Conservation (phyloP, 352 stramenopile species). For the Phytophthora europaea region DNA sequence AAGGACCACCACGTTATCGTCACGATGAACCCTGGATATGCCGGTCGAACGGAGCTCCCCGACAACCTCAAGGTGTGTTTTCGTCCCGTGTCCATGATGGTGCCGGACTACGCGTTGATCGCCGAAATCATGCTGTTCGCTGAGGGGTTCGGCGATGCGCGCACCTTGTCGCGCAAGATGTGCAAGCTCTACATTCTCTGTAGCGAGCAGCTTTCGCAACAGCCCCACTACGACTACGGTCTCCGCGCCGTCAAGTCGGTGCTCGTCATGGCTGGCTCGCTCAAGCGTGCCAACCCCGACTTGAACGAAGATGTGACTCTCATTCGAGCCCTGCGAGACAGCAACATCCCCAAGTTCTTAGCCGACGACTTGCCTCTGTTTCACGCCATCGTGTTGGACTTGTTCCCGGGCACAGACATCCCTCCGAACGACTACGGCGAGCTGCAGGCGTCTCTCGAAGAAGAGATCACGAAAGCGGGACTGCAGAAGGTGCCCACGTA, state of each 20-base stretch:
- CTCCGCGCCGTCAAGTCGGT: constrained; percentile 94
- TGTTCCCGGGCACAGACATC: constrained; percentile 92
- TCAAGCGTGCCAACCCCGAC: constrained; percentile 85
- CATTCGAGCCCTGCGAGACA: constrained; percentile 91
- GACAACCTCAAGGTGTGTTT: constrained; percentile 98
- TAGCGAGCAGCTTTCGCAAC: constrained; percentile 94
- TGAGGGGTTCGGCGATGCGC: constrained; percentile 95
- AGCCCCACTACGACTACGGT: constrained; percentile 97
- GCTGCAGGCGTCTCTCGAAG: constrained; percentile 73
- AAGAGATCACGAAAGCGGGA: constrained; percentile 67
- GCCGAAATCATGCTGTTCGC: constrained; percentile 98
- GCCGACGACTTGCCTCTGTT: constrained; percentile 94
- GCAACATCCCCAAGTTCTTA: constrained; percentile 96
- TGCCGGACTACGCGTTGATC: constrained; percentile 96
- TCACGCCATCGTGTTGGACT: constrained; percentile 91
- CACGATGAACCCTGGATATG: constrained; percentile 98
- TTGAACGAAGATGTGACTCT: constrained; percentile 92
- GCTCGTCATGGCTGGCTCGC: constrained; percentile 92
- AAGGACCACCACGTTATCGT: constrained; percentile 98
- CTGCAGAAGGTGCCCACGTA: constrained; percentile 83
- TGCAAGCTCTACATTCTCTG: constrained; percentile 96
- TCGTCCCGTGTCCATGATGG: constrained; percentile 97
- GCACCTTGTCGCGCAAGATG: constrained; percentile 96
- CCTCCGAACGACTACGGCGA: constrained; percentile 89
- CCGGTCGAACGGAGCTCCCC: constrained; percentile 95